Percentiles rank a stretch among this genome's conserved stretches.
Conservation (phyloP, 805 yeast genomes). For the Kodamaea leandrae region DNA sequence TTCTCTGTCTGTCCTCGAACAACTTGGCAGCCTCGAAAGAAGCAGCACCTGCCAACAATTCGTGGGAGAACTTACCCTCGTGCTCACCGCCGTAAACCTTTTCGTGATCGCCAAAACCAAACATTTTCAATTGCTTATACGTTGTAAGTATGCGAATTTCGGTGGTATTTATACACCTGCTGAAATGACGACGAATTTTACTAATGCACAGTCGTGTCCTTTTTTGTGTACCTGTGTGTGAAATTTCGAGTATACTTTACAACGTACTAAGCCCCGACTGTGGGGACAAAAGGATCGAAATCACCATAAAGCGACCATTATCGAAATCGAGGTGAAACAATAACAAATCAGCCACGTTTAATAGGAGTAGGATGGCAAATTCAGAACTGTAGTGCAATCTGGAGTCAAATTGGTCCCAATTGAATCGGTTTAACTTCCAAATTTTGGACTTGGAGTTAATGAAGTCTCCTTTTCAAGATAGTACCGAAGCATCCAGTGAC, state of each 20-base stretch:
- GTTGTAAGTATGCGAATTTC: not conserved
- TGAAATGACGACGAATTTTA: not conserved
- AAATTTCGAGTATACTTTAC: not conserved
- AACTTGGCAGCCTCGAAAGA: slow-evolving; percentile 31
- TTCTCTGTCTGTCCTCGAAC: slow-evolving; percentile 31
- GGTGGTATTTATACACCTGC: not conserved
- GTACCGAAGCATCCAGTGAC: no score
- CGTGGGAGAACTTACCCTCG: slow-evolving; percentile 32
- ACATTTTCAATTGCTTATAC: slow-evolving; percentile 17
- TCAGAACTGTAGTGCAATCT: no score
- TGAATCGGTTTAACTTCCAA: no score
- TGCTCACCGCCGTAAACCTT: slow-evolving; percentile 29
- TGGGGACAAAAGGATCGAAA: not conserved
- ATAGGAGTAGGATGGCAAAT: no score
- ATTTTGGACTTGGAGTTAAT: no score
- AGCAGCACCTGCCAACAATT: slow-evolving; percentile 33
- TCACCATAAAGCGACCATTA: no score
- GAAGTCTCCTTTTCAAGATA: no score
- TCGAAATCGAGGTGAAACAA: no score
- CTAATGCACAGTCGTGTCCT: no score
- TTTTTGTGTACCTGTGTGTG: not conserved
- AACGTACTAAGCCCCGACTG: not conserved
- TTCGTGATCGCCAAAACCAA: slow-evolving; percentile 28
- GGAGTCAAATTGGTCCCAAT: no score
- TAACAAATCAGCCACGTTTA: no score